Percentiles rank a stretch among this genome's conserved stretches.
These are phyloP conservation scores for Iris pallida DNA, from an alignment of 116 monocot species.

Conservation along the genomic window DNA sequence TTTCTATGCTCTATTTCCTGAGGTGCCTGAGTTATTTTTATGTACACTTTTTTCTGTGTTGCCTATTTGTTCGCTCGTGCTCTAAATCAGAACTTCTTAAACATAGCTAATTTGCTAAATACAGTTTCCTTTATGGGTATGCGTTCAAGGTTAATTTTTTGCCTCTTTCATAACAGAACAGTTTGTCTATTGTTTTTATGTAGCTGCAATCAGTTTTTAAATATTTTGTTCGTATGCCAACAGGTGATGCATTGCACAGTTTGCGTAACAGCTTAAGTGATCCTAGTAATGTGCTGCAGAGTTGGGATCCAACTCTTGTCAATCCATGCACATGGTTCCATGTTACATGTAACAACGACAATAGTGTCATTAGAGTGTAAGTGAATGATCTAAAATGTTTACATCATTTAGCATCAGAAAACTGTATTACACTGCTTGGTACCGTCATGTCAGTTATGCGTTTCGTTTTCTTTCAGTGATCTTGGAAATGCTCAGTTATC, in stretches of 20 bases:
- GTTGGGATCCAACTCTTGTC: constrained; percentile 60
- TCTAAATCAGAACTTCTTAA: background rate
- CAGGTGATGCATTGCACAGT: constrained; percentile 62
- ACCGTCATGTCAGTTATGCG: background rate
- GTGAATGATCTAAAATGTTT: background rate
- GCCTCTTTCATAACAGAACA: background rate
- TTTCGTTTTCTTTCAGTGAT: constrained; percentile 42
- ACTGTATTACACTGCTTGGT: background rate
- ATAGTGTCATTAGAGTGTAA: constrained; percentile 74
- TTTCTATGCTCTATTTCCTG: no score
- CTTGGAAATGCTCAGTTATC: constrained; percentile 84
- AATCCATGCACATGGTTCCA: constrained; percentile 83
- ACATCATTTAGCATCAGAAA: background rate
- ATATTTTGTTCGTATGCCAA: constrained; percentile 1
- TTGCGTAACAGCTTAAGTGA: constrained; percentile 41
- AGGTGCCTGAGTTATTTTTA: no score
- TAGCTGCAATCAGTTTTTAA: background rate
- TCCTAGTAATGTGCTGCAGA: constrained; percentile 57
- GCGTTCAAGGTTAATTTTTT: background rate
- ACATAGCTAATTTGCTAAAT: background rate
- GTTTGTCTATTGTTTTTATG: background rate
- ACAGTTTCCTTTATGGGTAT: background rate
- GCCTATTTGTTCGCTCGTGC: background rate
- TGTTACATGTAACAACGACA: constrained; percentile 60
- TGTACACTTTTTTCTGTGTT: no score